Evolutionary conservation across 2,329 filamentous ascomycete genomes (phyloP).

Genomic region (Gnomoniopsis sp.): DNA sequence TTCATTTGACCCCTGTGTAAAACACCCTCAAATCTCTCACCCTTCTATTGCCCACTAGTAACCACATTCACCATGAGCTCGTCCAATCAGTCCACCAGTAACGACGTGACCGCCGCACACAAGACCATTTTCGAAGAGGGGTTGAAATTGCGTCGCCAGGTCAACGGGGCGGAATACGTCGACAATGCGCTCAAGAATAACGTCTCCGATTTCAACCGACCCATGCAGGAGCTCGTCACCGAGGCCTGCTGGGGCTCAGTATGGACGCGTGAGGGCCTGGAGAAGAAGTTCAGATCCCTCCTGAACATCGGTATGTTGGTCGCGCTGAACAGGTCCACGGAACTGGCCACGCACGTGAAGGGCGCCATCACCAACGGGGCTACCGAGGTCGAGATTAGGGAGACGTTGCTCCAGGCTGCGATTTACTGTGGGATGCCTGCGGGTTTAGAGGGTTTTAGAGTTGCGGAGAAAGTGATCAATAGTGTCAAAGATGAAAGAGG

Average conservation of each 20-base stretch:
- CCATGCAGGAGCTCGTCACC: conserved; percentile 61
- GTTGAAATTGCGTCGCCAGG: conserved; percentile 55
- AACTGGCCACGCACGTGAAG: conserved; percentile 59
- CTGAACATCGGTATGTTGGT: conserved; percentile 61
- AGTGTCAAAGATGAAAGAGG: conserved; percentile 29
- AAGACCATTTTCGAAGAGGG: conserved; percentile 59
- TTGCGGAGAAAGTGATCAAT: conserved; percentile 28
- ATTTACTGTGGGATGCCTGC: conserved; percentile 42
- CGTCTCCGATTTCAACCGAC: conserved; percentile 54
- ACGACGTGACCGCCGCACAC: conserved; percentile 34
- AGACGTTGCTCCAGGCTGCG: conserved; percentile 48
- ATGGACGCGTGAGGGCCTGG: conserved; percentile 61
- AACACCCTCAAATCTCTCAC: too few relatives aligned
- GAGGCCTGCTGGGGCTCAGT: conserved; percentile 63
- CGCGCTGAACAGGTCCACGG: conserved; percentile 55
- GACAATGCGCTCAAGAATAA: conserved; percentile 53
- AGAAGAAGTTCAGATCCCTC: conserved; percentile 57
- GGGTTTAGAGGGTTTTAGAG: conserved; percentile 37
- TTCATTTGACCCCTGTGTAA: too few relatives aligned
- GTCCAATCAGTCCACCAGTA: conserved; percentile 1
- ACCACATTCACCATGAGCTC: conserved; percentile 19
- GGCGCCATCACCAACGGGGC: conserved; percentile 62
- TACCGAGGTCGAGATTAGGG: conserved; percentile 59
- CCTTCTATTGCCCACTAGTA: too few relatives aligned
- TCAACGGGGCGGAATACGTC: conserved; percentile 61